Evolutionary conservation across 2,329 filamentous ascomycete species (phyloP).

Genomic region (Neofusicoccum ribis): DNA sequence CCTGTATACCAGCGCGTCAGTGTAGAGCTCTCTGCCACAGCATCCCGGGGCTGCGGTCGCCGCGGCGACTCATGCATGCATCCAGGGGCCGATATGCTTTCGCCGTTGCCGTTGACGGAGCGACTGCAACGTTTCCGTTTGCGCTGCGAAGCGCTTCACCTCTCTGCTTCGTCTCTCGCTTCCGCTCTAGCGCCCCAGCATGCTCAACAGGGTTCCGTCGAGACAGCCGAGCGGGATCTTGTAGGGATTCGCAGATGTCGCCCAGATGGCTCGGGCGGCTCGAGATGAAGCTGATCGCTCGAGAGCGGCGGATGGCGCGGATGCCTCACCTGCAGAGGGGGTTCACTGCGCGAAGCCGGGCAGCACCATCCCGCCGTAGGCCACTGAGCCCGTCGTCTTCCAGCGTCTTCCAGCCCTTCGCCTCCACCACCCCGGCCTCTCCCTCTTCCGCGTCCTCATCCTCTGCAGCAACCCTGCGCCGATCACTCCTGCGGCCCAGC

Average conservation of each 20-base stretch:
- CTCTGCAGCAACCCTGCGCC: neutral
- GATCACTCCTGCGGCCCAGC: neutral
- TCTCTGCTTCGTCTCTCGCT: too few relatives aligned
- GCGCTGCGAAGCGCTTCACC: neutral
- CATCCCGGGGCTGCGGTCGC: neutral
- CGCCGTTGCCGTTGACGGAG: neutral
- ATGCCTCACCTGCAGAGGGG: too few relatives aligned
- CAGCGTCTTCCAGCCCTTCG: neutral
- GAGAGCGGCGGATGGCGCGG: too few relatives aligned
- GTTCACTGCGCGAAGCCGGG: neutral
- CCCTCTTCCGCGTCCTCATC: neutral
- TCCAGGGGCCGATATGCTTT: neutral
- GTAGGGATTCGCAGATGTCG: too few relatives aligned
- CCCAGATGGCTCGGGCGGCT: too few relatives aligned
- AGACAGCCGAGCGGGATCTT: too few relatives aligned
- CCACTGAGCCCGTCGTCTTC: too few relatives aligned
- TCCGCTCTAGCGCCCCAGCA: neutral
- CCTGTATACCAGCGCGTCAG: neutral
- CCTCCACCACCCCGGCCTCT: neutral
- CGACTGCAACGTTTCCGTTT: neutral
- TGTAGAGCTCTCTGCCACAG: neutral
- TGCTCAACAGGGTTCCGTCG: too few relatives aligned
- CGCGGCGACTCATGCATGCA: neutral
- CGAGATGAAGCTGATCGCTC: too few relatives aligned
- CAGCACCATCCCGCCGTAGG: neutral